Base-by-base conservation (phyloP, 164 flowering plant genomes). In the Dillenia turbinata region DNA sequence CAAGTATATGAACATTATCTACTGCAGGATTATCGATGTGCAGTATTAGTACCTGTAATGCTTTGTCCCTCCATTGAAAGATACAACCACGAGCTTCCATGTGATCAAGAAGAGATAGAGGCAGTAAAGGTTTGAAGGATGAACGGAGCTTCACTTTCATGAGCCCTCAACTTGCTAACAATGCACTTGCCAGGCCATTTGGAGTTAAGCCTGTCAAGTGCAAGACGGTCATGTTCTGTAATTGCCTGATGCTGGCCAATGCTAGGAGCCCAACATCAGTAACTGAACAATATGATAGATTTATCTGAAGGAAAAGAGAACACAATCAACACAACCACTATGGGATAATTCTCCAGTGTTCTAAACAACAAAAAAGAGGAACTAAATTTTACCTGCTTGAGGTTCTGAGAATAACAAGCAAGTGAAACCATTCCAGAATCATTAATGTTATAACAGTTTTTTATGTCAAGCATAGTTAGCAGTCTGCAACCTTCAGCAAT, bases 1-100 rank as follows among this genome's bases (percentile, higher is more conserved):
- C n/a, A n/a, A 1, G 26, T 24, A 24, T 24, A 24, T 24, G 26
- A 24, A 24, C 3, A 24, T 24, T 24, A 24, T 24, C 26, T 24
- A 24, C 26, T 24, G 26, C 26, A 24, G 26, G 26, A 24, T 24
- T 24, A 24, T 24, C 26, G 26, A 24, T 24, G 26, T 1, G 26
- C 26, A 24, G 26, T 24, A 24, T 24, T 24, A 24, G 5, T 76
- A 85, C 96, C 92, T 80, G 85, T 62, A 78, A 74, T 9, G 71
- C 75, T 59, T 88, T 88, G 9, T 90, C 79, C 66, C 91, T 83
- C 98, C 98, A 92, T 22, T 80, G 87, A 59, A 92, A 84, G 13
- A 63, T 61, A 61, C 93, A 90, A 8, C 96, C 98, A 40, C 96
- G 91, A 10, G 89, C 79, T 73, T 86, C 92, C 43, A 92, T 69